Evolutionary conservation across 768 basidiomycete species (phyloP).

Genomic region (Postia placenta): DNA sequence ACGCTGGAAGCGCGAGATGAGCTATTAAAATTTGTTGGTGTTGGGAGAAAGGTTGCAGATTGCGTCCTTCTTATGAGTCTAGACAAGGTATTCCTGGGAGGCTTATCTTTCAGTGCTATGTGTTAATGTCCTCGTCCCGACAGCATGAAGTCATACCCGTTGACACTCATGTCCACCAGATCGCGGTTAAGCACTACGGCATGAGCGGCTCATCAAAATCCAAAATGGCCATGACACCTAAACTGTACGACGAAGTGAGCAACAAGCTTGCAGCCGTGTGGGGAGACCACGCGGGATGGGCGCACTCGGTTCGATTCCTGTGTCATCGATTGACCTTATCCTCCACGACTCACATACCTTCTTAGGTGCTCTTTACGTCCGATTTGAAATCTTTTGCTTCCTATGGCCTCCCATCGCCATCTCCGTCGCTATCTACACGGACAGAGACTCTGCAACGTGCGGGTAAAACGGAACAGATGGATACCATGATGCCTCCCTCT

Average conservation of each 20-base stretch:
- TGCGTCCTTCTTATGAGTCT: slow-evolving; percentile 90
- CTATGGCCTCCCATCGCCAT: slow-evolving; percentile 21
- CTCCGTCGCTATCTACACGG: slow-evolving; percentile 11
- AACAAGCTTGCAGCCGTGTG: slow-evolving; percentile 56
- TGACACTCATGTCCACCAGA: slow-evolving; percentile 93
- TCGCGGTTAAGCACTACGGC: slow-evolving; percentile 75
- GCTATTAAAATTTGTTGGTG: slow-evolving; percentile 79
- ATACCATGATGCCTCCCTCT: background rate
- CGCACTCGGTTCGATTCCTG: slow-evolving; percentile 77
- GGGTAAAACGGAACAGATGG: background rate
- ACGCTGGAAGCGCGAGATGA: slow-evolving; percentile 65
- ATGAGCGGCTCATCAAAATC: slow-evolving; percentile 40
- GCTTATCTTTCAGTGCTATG: slow-evolving; percentile 1
- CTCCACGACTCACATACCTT: background rate
- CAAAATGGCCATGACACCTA: slow-evolving; percentile 66
- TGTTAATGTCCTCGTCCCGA: background rate
- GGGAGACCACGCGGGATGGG: slow-evolving; percentile 89
- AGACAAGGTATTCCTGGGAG: slow-evolving; percentile 63
- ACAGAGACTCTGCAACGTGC: background rate
- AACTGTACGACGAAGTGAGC: slow-evolving; percentile 69
- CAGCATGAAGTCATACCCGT: slow-evolving; percentile 87
- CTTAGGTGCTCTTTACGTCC: slow-evolving; percentile 32
- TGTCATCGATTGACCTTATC: slow-evolving; percentile 1
- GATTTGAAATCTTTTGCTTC: slow-evolving; percentile 31
- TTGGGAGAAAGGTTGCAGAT: slow-evolving; percentile 96